Evolutionary conservation across 805 yeast genomes (phyloP).

Genomic region (Sugiyamaella marilandica): DNA sequence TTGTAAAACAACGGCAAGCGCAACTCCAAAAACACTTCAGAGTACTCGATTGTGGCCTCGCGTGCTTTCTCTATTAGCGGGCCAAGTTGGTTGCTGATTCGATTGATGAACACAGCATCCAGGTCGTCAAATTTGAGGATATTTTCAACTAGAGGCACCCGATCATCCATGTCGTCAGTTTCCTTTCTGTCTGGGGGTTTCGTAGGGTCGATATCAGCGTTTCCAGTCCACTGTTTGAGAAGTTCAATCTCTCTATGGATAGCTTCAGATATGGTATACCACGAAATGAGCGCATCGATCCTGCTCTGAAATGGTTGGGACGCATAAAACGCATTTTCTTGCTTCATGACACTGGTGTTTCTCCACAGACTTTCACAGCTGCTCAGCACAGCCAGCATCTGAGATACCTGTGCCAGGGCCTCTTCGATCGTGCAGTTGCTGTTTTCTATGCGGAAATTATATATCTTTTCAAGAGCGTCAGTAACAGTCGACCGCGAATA

Average conservation of each 20-base stretch:
- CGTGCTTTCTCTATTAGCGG: constrained; percentile 84
- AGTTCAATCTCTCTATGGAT: constrained; percentile 57
- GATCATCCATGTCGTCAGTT: constrained; percentile 40
- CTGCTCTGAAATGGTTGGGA: constrained; percentile 58
- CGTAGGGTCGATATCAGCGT: constrained; percentile 66
- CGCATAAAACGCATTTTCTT: constrained; percentile 68
- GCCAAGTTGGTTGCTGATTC: constrained; percentile 62
- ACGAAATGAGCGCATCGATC: constrained; percentile 74
- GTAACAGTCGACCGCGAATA: constrained; percentile 70
- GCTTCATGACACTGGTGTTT: constrained; percentile 68
- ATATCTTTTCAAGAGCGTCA: constrained; percentile 61
- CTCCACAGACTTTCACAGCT: constrained; percentile 75
- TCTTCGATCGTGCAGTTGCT: constrained; percentile 27
- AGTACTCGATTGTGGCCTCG: constrained; percentile 58
- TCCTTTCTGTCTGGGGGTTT: constrained; percentile 30
- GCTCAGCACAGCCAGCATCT: constrained; percentile 56
- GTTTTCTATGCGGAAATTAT: constrained; percentile 41
- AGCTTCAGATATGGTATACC: constrained; percentile 72
- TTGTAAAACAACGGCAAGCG: constrained; percentile 72
- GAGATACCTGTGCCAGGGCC: constrained; percentile 50
- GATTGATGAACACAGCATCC: constrained; percentile 53
- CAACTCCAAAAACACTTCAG: constrained; percentile 56
- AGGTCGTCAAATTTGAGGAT: constrained; percentile 60
- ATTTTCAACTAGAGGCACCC: constrained; percentile 73
- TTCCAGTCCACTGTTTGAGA: constrained; percentile 77